A percentile compares a stretch with the other conserved stretches of the same genome.
Evolutionary conservation across 345 rosid genomes (phyloP).

Genomic region (Cardamine occulta): DNA sequence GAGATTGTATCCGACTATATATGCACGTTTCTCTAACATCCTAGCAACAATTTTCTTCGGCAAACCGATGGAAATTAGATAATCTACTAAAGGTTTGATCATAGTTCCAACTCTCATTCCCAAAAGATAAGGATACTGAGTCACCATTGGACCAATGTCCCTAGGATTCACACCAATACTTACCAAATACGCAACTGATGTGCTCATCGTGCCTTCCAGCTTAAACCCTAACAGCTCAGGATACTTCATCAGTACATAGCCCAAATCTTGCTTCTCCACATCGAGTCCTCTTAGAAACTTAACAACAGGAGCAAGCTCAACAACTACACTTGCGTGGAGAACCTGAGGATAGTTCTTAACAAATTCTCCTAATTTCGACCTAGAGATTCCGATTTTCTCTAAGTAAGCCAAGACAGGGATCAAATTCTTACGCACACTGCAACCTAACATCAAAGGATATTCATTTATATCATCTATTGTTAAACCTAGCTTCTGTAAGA

Average conservation of each 20-base stretch:
- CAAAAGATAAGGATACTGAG: slow-evolving; percentile 80
- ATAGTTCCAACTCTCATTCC: slow-evolving; percentile 94
- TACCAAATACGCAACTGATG: slow-evolving; percentile 88
- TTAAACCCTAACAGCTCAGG: slow-evolving; percentile 93
- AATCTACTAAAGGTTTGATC: slow-evolving; percentile 84
- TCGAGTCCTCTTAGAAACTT: slow-evolving; percentile 91
- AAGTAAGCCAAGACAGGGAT: slow-evolving; percentile 91
- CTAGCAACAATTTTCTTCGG: slow-evolving; percentile 80
- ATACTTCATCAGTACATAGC: slow-evolving; percentile 79
- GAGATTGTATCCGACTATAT: slow-evolving; percentile 82
- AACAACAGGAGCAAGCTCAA: slow-evolving; percentile 89
- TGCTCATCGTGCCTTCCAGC: slow-evolving; percentile 87
- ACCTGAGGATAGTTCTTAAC: slow-evolving; percentile 84
- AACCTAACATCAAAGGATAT: slow-evolving; percentile 80
- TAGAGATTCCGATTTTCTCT: slow-evolving; percentile 74
- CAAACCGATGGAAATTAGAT: slow-evolving; percentile 70
- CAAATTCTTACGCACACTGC: slow-evolving; percentile 85
- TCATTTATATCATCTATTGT: slow-evolving; percentile 81
- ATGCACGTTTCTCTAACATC: slow-evolving; percentile 87
- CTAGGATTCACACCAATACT: slow-evolving; percentile 92
- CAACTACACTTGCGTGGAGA: slow-evolving; percentile 78
- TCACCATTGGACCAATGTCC: slow-evolving; percentile 95
- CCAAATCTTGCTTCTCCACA: slow-evolving; percentile 85
- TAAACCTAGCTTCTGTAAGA: slow-evolving; percentile 77
- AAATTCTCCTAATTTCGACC: slow-evolving; percentile 81